Conservation (phyloP, 495 filamentous ascomycete species). For the Pseudotulostoma volvatum region DNA sequence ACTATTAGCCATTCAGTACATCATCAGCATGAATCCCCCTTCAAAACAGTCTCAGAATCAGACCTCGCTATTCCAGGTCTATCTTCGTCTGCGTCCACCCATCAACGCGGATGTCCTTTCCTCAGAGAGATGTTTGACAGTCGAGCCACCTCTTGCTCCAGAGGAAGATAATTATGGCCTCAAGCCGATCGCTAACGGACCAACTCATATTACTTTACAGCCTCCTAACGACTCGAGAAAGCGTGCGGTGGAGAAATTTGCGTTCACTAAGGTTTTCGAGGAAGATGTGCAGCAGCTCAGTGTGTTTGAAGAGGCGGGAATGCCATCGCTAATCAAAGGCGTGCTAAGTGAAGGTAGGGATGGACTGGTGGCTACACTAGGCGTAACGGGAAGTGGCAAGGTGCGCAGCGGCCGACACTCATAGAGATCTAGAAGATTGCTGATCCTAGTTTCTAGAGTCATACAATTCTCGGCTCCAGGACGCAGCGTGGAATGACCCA, state of each 20-base stretch:
- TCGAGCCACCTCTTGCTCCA: constrained; percentile 39
- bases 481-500: constrained; percentile 80
- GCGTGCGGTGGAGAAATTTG: constrained; percentile 81
- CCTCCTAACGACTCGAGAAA: constrained; percentile 65
- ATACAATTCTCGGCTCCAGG: constrained; percentile 88
- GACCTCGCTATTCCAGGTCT: constrained; percentile 75
- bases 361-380: constrained; percentile 79
- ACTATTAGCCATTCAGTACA: no score
- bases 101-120: constrained; percentile 16
- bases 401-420: constrained; percentile 27
- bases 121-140: constrained; percentile 57
- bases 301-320: constrained; percentile 67
- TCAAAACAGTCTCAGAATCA: constrained; percentile 25
- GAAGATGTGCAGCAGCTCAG: constrained; percentile 71
- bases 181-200: constrained; percentile 5
- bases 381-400: constrained; percentile 93
- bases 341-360: constrained; percentile 70
- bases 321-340: constrained; percentile 59
- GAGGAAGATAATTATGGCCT: constrained; percentile 11
- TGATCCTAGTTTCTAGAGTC: constrained; percentile 44
- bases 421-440: constrained; percentile 2
- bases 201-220: constrained; percentile 76
- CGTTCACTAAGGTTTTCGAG: constrained; percentile 86
- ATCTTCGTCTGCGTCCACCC: constrained; percentile 65
- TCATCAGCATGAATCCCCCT: constrained; percentile 20